Conservation (phyloP, 2,329 filamentous ascomycete genomes). For the Beauveria sp. region DNA sequence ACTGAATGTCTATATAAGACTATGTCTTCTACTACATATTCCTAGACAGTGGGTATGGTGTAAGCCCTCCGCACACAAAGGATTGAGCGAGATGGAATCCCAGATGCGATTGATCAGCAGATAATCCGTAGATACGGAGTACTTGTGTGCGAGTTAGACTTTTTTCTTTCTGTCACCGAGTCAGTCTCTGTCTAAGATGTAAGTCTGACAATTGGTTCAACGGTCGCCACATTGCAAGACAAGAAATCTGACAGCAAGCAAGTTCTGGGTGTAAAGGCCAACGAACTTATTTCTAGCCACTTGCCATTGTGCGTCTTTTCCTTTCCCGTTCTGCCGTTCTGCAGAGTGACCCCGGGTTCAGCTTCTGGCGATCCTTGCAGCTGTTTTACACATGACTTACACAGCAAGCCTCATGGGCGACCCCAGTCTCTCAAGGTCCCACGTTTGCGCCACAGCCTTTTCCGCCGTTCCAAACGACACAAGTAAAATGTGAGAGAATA, state of each 20-base stretch:
- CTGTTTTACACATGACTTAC: slow-evolving; percentile 7
- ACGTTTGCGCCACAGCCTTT: not conserved
- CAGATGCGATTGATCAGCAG: slow-evolving; percentile 1
- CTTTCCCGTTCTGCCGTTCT: no score
- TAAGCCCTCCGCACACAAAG: not conserved
- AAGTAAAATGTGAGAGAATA: no score
- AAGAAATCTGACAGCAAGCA: not conserved
- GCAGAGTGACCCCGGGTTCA: not conserved
- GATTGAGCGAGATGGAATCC: not conserved
- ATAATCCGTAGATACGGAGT: not conserved
- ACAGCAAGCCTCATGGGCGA: not conserved
- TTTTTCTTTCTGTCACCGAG: not conserved
- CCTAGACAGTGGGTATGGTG: not conserved
- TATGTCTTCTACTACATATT: no score
- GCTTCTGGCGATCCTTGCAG: slow-evolving; percentile 1
- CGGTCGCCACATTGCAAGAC: not conserved
- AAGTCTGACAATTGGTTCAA: not conserved
- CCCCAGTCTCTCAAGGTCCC: not conserved
- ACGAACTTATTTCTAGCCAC: no score
- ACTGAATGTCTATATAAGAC: no score
- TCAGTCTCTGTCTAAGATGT: not conserved
- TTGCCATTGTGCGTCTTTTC: not conserved
- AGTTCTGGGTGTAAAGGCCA: not conserved
- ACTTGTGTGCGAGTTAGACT: not conserved
- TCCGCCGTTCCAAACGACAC: not conserved